Evolutionary conservation across 805 yeast species (phyloP), one percentile per base, ranked within the genome.

Genomic region (Pichia nanzhaoensis): DNA sequence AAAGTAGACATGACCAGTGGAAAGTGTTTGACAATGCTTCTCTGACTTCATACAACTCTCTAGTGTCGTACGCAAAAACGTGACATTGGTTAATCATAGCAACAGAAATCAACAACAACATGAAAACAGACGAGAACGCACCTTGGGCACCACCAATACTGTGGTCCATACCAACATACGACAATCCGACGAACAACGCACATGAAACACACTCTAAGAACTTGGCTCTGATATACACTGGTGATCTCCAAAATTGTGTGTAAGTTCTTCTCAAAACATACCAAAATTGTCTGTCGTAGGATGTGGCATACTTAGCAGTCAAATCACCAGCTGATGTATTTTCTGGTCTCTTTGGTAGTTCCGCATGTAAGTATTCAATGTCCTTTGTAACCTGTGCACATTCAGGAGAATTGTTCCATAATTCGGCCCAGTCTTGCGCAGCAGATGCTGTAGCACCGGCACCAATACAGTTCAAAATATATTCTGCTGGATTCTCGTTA

Each of bases 401-500:
- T 41, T 66, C 63, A 3, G 44, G 47, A 20, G 65, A 57, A 14
- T 60, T 62, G 6, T 52, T 55, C 95, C 95, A 84, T 10, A 77
- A 67, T 9, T 78, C 76, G 58, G 69, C 66, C 81, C 85, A 84
- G 60, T 84, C 82, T 41, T 71, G 73, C 31, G 63, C 59, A 18
- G 74, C 76, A 44, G 66, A 56, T 3, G 89, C 83, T 28, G 87
- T 82, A 3, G 91, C 88, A 61, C 88, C 91, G 32, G 91, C 93
- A 51, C 93, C 95, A 61, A 84, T 82, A 48, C 77, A 79, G 50
- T 80, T 80, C 54, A 83, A 66, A 63, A 83, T 78, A 68, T 81
- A 83, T 63, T 82, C 90, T 33, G 89, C 90, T 31, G 89, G 88
- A 52, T 83, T 83, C 47, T 80, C 89, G 32, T 67, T 63, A 12